phyloP scores from a whole-genome alignment of 345 rosid species.

The Turritis glabra region DNA sequence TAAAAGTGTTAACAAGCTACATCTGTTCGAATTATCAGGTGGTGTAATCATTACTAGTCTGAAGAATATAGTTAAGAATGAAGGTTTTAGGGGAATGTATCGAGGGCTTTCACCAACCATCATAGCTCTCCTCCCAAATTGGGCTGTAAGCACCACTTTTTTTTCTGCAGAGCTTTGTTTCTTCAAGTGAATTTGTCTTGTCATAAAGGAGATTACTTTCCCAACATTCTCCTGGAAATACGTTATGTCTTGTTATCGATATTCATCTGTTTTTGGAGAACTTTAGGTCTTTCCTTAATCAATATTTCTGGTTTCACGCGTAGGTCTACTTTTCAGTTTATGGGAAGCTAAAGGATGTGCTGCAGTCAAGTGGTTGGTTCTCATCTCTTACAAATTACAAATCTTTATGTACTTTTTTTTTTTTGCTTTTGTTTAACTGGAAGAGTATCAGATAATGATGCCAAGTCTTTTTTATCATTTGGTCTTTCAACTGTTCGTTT shows the following conservation, averaged over 20 bases:
- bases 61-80: conserved; percentile 60
- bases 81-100: conserved; percentile 82
- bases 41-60: conserved; percentile 73
- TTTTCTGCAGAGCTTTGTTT: conserved; percentile 1
- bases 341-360: conserved; percentile 64
- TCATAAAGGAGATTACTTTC: background rate
- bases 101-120: conserved; percentile 97
- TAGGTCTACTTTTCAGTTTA: conserved; percentile 93
- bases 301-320: conserved; percentile 28
- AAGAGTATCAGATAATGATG: background rate
- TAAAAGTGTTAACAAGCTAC: background rate
- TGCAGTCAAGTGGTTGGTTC: conserved; percentile 74
- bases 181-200: background rate
- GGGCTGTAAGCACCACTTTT: conserved; percentile 75
- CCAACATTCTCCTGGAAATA: background rate
- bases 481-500: background rate
- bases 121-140: conserved; percentile 87
- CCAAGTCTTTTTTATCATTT: background rate
- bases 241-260: conserved; percentile 3
- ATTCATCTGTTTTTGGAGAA: background rate
- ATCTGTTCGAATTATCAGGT: conserved; percentile 48
- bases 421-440: background rate
- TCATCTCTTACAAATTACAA: background rate
- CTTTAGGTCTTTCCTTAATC: background rate
- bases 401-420: conserved; percentile 8